phyloP scores from a whole-genome alignment of 73 alveolate genomes.

The Tetrahymena borealis region DNA sequence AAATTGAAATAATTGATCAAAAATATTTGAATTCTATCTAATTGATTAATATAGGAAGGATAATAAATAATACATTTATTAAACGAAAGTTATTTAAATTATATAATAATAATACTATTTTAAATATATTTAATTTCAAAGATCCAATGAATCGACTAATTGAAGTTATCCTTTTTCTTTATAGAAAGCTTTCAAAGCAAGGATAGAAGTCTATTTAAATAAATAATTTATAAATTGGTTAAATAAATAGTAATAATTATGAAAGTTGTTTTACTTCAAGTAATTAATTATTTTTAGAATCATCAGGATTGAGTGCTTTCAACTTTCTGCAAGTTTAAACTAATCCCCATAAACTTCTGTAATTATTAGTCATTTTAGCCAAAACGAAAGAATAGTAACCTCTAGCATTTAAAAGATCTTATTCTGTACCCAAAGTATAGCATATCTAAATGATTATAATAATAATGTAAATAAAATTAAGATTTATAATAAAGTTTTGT shows the following conservation, averaged over 20 bases:
- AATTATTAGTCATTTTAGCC: background rate
- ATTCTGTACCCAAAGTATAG: background rate
- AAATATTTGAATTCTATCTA: too few relatives aligned
- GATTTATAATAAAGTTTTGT: background rate
- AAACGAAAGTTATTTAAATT: background rate
- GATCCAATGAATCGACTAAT: background rate
- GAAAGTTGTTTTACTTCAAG: background rate
- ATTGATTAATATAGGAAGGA: background rate
- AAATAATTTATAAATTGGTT: background rate
- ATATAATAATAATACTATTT: background rate
- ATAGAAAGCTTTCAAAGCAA: background rate
- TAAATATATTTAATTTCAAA: background rate
- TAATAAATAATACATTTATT: background rate
- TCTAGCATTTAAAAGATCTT: background rate
- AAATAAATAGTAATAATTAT: background rate
- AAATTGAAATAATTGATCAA: too few relatives aligned
- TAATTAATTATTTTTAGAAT: background rate
- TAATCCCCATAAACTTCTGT: background rate
- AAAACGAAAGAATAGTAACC: background rate
- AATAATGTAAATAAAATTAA: background rate
- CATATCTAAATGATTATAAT: background rate
- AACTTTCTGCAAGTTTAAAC: background rate
- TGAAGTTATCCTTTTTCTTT: background rate
- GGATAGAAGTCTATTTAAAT: background rate
- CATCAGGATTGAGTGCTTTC: background rate